Conservation (phyloP, 805 yeast genomes). For the Cyberlindnera saturnus region DNA sequence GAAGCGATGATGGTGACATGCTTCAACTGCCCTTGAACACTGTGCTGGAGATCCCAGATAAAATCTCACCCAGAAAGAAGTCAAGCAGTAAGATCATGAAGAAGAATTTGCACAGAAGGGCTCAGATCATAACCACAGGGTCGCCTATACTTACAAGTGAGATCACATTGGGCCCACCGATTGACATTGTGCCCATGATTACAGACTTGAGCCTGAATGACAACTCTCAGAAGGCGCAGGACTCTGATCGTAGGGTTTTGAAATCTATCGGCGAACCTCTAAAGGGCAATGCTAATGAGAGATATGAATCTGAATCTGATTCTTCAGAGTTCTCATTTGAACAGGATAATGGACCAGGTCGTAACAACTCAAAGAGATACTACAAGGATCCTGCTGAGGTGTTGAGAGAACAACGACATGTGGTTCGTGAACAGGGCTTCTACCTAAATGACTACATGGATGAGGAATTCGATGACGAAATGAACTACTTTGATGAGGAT, state of each 20-base stretch:
- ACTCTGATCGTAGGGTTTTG: too few species aligned
- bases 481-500: slow-evolving; percentile 32
- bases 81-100: slow-evolving; percentile 1
- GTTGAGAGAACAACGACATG: slow-evolving; percentile 6
- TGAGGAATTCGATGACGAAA: slow-evolving; percentile 36
- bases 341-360: slow-evolving; percentile 36
- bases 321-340: slow-evolving; percentile 43
- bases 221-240: too few species aligned
- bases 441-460: slow-evolving; percentile 32
- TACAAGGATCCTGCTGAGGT: slow-evolving; percentile 32
- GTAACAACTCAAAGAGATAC: slow-evolving; percentile 49
- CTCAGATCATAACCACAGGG: slow-evolving; percentile 21
- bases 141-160: slow-evolving; percentile 1
- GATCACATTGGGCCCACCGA: slow-evolving; percentile 3
- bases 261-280: background rate
- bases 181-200: background rate
- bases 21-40: slow-evolving; percentile 16
- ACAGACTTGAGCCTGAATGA: too few species aligned
- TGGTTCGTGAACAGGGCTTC: slow-evolving; percentile 26
- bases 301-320: slow-evolving; percentile 1
- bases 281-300: slow-evolving; percentile 1
- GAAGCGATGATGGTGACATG: slow-evolving; percentile 3
- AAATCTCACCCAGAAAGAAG: background rate
- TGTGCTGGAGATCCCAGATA: slow-evolving; percentile 17
- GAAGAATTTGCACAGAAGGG: slow-evolving; percentile 20